Evolutionary conservation across 129 eudicot species (phyloP), one percentile per base, ranked within the genome.

Genomic region (Tagetes patula): DNA sequence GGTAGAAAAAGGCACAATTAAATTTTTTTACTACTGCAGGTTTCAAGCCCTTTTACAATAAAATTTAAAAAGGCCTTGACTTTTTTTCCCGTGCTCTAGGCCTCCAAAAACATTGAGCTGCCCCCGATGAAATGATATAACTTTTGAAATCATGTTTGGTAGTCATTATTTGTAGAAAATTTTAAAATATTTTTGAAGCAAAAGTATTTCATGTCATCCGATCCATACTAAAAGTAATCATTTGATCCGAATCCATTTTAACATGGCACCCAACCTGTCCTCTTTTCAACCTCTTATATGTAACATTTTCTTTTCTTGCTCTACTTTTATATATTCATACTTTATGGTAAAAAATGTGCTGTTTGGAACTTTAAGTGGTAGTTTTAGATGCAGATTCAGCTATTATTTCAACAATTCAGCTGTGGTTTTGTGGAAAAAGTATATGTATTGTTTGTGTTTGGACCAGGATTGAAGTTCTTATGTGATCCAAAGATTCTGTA

Each of bases 331-430:
- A 31, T 37, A n/a, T 50, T 59, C 32, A 1, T 77, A 47, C 42
- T 77, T 38, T 60, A 27, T 32, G 46, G 38, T 41, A 5, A 34
- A 60, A 46, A 37, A 14, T 31, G 31, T 32, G 46, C 46, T 14
- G 66, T 32, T 32, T 45, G n/a, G 42, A 65, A 55, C 45, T 75
- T 38, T 65, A 46, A 54, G 66, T 66, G 65, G 73, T 75, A 66
- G 2, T 50, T 56, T 70, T 14, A 69, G 70, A 67, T 68, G 74
- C 39, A 37, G 40, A 56, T 59, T n/a, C n/a, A n/a, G n/a, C n/a
- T n/a, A n/a, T n/a, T n/a, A 37, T 72, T 40, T 34, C 75, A 69
- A 7, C 10, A 39, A 10, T 50, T 67, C 37, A 74, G 71, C 38
- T 5, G 71, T 60, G 4, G 40, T 41, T 36, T 37, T 58, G 64